Percentiles rank a stretch among this genome's conserved stretches.
phyloP scores from a whole-genome alignment of 2,329 filamentous ascomycete species.

The Myrmaecium sp. region DNA sequence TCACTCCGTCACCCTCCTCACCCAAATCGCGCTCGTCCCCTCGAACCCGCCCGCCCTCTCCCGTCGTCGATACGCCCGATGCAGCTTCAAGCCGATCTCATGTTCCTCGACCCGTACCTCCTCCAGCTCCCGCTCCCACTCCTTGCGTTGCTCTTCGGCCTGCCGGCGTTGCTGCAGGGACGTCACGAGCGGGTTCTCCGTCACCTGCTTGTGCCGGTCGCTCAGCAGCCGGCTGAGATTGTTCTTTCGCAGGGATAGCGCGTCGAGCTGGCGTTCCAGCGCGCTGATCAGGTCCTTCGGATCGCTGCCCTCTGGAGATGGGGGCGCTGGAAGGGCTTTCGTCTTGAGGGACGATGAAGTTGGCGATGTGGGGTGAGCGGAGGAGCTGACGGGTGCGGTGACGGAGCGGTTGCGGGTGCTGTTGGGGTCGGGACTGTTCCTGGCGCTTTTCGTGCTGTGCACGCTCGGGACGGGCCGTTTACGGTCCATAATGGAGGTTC shows the following conservation, averaged over 20 bases:
- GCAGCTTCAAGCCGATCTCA: slow-evolving; percentile 22
- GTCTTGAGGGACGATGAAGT: slow-evolving; percentile 11
- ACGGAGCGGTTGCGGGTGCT: slow-evolving; percentile 6
- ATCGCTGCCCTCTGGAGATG: slow-evolving; percentile 10
- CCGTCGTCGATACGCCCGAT: slow-evolving; percentile 21
- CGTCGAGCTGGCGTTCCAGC: slow-evolving; percentile 22
- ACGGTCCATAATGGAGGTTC: slow-evolving; percentile 14
- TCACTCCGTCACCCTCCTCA: slow-evolving; percentile 20
- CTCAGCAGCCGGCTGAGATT: slow-evolving; percentile 20
- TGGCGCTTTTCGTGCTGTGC: slow-evolving; percentile 11
- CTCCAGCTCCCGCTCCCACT: slow-evolving; percentile 19
- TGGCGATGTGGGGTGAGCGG: slow-evolving; percentile 11
- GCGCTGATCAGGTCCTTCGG: slow-evolving; percentile 18
- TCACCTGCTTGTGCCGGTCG: slow-evolving; percentile 16
- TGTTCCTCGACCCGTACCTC: slow-evolving; percentile 21
- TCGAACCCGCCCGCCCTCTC: slow-evolving; percentile 16
- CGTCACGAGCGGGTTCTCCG: slow-evolving; percentile 21
- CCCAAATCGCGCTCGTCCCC: slow-evolving; percentile 19
- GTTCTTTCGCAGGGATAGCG: slow-evolving; percentile 18
- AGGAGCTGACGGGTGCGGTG: slow-evolving; percentile 8
- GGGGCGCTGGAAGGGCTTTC: slow-evolving; percentile 22
- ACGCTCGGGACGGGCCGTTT: slow-evolving; percentile 14
- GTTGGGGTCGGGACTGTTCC: slow-evolving; percentile 9
- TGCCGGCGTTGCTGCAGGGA: slow-evolving; percentile 18
- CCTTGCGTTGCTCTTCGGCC: slow-evolving; percentile 18